Conservation (phyloP, 176 grass and related monocot genomes). For the Canna indica region DNA sequence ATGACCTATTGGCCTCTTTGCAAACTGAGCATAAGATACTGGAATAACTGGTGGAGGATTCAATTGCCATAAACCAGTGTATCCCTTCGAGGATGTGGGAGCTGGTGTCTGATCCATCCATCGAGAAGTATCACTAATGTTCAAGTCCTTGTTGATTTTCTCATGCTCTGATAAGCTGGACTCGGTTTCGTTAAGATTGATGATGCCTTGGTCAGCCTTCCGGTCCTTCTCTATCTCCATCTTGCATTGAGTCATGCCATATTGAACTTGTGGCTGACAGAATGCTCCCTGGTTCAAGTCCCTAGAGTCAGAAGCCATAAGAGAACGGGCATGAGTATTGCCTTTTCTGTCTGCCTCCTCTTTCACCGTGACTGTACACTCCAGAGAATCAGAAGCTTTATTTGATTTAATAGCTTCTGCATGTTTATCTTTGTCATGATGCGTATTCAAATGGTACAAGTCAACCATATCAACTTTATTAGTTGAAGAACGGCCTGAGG, state of each 20-base stretch:
- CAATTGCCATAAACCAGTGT: not conserved
- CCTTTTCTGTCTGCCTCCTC: slow-evolving; percentile 60
- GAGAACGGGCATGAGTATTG: slow-evolving; percentile 17
- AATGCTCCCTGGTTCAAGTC: slow-evolving; percentile 37
- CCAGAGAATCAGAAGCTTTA: slow-evolving; percentile 41
- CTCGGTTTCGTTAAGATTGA: slow-evolving; percentile 53
- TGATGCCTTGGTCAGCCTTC: slow-evolving; percentile 34
- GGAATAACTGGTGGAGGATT: not conserved
- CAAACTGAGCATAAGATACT: not conserved
- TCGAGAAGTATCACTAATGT: not conserved
- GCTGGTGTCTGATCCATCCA: slow-evolving; percentile 41
- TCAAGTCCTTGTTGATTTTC: slow-evolving; percentile 19
- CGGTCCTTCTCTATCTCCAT: slow-evolving; percentile 33
- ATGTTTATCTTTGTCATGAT: slow-evolving; percentile 51
- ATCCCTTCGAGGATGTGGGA: slow-evolving; percentile 15
- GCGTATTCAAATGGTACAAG: slow-evolving; percentile 14
- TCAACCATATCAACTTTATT: slow-evolving; percentile 40
- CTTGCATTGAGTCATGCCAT: slow-evolving; percentile 26
- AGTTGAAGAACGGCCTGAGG: slow-evolving; percentile 45
- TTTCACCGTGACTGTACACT: slow-evolving; percentile 46
- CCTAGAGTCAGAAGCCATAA: slow-evolving; percentile 26
- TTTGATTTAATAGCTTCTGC: slow-evolving; percentile 42
- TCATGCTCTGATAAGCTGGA: slow-evolving; percentile 29
- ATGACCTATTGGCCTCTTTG: not conserved
- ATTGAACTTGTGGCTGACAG: slow-evolving; percentile 29